Evolutionary conservation across 805 yeast genomes (phyloP).

Genomic region (Wickerhamomyces chaumierensis): DNA sequence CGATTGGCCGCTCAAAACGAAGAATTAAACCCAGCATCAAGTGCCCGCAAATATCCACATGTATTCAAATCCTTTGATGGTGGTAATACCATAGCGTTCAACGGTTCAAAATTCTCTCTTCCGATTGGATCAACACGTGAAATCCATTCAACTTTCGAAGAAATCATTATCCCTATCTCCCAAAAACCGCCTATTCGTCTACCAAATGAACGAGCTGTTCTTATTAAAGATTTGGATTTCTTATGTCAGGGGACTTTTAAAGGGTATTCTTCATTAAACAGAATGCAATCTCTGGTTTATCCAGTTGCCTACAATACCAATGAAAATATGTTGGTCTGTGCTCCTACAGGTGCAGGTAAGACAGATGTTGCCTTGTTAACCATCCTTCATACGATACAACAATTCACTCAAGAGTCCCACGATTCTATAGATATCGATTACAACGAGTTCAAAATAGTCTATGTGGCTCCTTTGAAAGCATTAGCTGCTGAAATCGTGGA

Average conservation of each 20-base stretch:
- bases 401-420: conserved; percentile 45
- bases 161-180: conserved; percentile 73
- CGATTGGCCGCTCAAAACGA: conserved; percentile 37
- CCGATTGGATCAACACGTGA: conserved; percentile 74
- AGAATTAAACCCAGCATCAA: conserved; percentile 32
- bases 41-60: conserved; percentile 63
- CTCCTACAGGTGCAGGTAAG: conserved; percentile 98
- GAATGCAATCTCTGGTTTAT: conserved; percentile 82
- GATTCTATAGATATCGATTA: conserved; percentile 56
- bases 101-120: conserved; percentile 69
- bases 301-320: conserved; percentile 89
- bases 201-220: conserved; percentile 35
- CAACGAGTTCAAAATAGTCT: conserved; percentile 81
- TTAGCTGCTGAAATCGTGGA: conserved; percentile 95
- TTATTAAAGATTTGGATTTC: conserved; percentile 54
- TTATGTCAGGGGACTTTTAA: conserved; percentile 78
- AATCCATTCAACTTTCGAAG: conserved; percentile 58
- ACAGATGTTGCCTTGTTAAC: conserved; percentile 86
- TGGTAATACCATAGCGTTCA: conserved; percentile 58
- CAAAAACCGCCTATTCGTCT: conserved; percentile 30
- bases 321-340: conserved; percentile 93
- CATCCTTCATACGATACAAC: conserved; percentile 68
- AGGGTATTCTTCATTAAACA: conserved; percentile 65
- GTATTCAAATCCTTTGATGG: conserved; percentile 67
- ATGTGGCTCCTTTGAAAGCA: conserved; percentile 90